Conservation (phyloP, 805 yeast species). For the Tetrapisispora pingtungensis region DNA sequence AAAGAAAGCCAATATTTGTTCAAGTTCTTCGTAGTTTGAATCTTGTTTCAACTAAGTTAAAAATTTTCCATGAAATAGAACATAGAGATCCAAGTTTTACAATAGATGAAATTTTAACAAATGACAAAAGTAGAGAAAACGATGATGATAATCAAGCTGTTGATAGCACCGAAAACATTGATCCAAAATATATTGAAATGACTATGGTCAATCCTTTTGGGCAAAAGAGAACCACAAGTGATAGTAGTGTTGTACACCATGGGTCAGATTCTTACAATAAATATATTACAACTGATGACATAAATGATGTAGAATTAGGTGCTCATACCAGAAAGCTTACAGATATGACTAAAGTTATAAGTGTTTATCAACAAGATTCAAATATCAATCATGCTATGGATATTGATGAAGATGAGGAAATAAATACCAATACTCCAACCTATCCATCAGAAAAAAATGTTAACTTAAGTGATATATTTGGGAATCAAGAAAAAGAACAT, state of each 20-base stretch:
- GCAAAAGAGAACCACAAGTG: slow-evolving; percentile 11
- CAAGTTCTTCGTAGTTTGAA: slow-evolving; percentile 9
- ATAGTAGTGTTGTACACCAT: slow-evolving; percentile 19
- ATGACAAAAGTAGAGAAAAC: not conserved
- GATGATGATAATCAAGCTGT: not conserved
- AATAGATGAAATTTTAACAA: slow-evolving; percentile 3
- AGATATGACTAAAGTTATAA: slow-evolving; percentile 28
- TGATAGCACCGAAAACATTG: slow-evolving; percentile 4
- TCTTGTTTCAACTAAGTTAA: slow-evolving; percentile 18
- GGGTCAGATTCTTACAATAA: slow-evolving; percentile 3
- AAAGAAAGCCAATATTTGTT: slow-evolving; percentile 9
- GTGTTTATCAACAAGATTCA: slow-evolving; percentile 19
- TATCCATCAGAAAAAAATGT: slow-evolving; percentile 5
- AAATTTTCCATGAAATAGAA: slow-evolving; percentile 23
- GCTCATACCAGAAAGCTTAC: slow-evolving; percentile 14
- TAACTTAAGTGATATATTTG: slow-evolving; percentile 22
- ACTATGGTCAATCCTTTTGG: slow-evolving; percentile 29
- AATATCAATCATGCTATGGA: slow-evolving; percentile 7
- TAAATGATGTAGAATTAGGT: not conserved
- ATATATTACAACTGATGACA: not conserved
- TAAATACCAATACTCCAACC: not conserved
- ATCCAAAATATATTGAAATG: slow-evolving; percentile 21
- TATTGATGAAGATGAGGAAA: slow-evolving; percentile 1
- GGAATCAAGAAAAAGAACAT: slow-evolving; percentile 5
- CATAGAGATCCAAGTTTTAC: slow-evolving; percentile 14